Conservation (phyloP, 2,329 filamentous ascomycete species). For the Dendryphion nanum region DNA sequence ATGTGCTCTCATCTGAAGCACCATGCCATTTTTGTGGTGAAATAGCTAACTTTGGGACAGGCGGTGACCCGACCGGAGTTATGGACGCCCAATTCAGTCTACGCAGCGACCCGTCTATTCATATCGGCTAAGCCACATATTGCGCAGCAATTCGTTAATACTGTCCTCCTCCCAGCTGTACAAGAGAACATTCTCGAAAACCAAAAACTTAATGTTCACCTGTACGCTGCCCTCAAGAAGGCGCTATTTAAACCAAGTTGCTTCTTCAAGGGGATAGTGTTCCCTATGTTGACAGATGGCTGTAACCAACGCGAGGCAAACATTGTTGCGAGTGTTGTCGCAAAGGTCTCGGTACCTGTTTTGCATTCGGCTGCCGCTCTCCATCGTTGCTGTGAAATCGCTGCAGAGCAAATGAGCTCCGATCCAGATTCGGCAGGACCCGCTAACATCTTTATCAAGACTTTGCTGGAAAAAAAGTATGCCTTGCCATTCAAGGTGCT, state of each 20-base stretch:
- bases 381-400: constrained; percentile 90
- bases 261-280: constrained; percentile 95
- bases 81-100: constrained; percentile 78
- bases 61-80: constrained; percentile 77
- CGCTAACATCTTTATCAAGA: constrained; percentile 92
- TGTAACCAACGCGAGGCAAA: constrained; percentile 90
- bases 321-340: constrained; percentile 84
- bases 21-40: too few species aligned
- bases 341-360: constrained; percentile 82
- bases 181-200: constrained; percentile 91
- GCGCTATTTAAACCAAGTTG: constrained; percentile 89
- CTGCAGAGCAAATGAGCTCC: constrained; percentile 80
- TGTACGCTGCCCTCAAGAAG: constrained; percentile 93
- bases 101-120: constrained; percentile 89
- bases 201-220: constrained; percentile 91
- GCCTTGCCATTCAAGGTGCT: constrained; percentile 93
- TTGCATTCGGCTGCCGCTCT: constrained; percentile 89
- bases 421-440: constrained; percentile 85
- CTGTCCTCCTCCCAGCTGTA: constrained; percentile 84
- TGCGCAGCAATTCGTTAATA: constrained; percentile 82
- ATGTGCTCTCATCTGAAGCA: too few species aligned
- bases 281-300: constrained; percentile 79
- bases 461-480: constrained; percentile 94
- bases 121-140: constrained; percentile 77
- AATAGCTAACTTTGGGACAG: too few species aligned